Conservation (phyloP, 2,329 filamentous ascomycete genomes). For the Alternaria dauci region DNA sequence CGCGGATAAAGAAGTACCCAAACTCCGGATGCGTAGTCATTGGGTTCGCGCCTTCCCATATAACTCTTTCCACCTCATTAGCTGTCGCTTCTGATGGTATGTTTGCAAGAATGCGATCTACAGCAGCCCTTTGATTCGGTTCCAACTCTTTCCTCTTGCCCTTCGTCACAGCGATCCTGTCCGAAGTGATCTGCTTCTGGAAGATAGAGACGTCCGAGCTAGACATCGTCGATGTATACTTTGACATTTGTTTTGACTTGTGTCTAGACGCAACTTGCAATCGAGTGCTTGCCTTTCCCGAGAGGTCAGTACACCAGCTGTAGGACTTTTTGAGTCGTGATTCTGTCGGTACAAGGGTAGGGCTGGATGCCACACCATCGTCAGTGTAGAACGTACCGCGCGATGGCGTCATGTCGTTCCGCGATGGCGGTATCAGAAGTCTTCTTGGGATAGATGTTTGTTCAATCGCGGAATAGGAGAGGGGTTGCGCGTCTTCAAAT, state of each 20-base stretch:
- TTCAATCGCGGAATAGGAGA: constrained; percentile 26
- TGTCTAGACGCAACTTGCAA: constrained; percentile 11
- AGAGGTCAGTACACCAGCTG: constrained; percentile 36
- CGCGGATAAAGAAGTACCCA: constrained; percentile 41
- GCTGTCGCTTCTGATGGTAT: constrained; percentile 34
- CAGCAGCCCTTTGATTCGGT: constrained; percentile 33
- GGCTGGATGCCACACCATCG: constrained; percentile 32
- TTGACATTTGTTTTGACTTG: constrained; percentile 17
- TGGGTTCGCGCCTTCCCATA: constrained; percentile 44
- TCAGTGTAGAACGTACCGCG: constrained; percentile 44
- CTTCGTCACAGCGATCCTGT: constrained; percentile 42
- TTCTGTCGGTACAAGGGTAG: constrained; percentile 30
- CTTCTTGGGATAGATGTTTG: background rate
- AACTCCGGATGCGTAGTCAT: constrained; percentile 42
- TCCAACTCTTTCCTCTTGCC: constrained; percentile 36
- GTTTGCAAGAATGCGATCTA: constrained; percentile 42
- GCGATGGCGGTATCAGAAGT: constrained; percentile 23
- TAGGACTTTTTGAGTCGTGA: constrained; percentile 30
- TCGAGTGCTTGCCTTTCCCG: constrained; percentile 22
- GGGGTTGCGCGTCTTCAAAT: constrained; percentile 28
- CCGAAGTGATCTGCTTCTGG: constrained; percentile 35
- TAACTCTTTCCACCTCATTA: constrained; percentile 37
- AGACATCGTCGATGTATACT: constrained; percentile 33
- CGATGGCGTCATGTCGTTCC: constrained; percentile 26
- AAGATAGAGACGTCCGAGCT: constrained; percentile 40